Conservation (phyloP, 1,139 yeast genomes). For the Debaryomyces psychrophilus region DNA sequence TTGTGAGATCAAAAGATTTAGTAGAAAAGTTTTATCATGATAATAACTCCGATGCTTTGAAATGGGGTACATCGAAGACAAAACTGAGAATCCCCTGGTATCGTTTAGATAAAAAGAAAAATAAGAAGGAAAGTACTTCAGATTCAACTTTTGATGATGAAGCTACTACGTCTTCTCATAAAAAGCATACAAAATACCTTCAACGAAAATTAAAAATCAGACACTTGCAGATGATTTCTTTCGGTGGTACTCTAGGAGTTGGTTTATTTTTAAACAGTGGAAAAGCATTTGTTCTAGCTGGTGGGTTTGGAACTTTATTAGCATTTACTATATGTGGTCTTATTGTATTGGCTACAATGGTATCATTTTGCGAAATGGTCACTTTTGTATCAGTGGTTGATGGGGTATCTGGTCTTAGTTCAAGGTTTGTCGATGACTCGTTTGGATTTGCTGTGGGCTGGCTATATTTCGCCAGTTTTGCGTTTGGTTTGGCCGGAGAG, state of each 20-base stretch:
- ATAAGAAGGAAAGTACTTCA: constrained; percentile 11
- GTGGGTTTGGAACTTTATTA: constrained; percentile 78
- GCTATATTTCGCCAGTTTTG: constrained; percentile 74
- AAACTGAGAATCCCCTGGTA: constrained; percentile 16
- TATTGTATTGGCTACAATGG: constrained; percentile 68
- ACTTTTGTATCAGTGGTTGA: constrained; percentile 81
- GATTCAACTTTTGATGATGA: constrained; percentile 14
- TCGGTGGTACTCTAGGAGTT: constrained; percentile 86
- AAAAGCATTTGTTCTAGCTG: constrained; percentile 74
- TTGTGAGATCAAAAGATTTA: constrained; percentile 34
- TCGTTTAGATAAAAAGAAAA: constrained; percentile 13
- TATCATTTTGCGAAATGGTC: constrained; percentile 85
- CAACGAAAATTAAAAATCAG: constrained; percentile 66
- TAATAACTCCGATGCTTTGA: constrained; percentile 1
- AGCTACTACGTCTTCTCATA: constrained; percentile 15
- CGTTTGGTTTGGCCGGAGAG: constrained; percentile 77
- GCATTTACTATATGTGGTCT: constrained; percentile 72
- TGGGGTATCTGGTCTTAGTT: constrained; percentile 74
- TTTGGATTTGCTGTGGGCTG: constrained; percentile 84
- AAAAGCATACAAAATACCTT: constrained; percentile 18
- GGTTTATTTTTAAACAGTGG: constrained; percentile 80
- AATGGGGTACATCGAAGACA: constrained; percentile 5
- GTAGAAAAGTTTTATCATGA: constrained; percentile 34
- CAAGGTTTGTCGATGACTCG: constrained; percentile 83
- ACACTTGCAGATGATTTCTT: constrained; percentile 79